These are phyloP conservation scores for Tulasnella sp. DNA, from an alignment of 768 basidiomycete genomes.

Conservation along the genomic window DNA sequence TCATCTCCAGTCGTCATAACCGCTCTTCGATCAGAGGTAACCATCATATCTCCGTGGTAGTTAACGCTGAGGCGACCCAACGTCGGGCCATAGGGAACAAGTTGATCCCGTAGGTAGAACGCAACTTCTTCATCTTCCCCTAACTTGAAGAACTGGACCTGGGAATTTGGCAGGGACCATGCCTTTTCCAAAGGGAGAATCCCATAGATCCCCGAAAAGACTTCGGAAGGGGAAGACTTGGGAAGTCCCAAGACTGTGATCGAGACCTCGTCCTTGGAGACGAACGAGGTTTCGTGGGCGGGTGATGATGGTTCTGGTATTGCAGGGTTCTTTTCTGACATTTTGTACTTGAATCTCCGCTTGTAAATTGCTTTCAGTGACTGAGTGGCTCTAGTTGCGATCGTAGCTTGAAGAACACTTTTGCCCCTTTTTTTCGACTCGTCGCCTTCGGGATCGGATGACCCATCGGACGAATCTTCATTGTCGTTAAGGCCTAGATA, in stretches of 20 bases:
- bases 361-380: slow-evolving; percentile 17
- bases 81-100: background rate
- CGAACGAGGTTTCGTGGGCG: slow-evolving; percentile 18
- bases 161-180: background rate
- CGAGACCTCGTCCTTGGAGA: slow-evolving; percentile 24
- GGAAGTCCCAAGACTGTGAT: slow-evolving; percentile 25
- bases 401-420: background rate
- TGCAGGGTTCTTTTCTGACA: slow-evolving; percentile 19
- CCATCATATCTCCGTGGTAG: background rate
- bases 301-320: slow-evolving; percentile 21
- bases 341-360: slow-evolving; percentile 23
- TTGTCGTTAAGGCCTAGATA: background rate
- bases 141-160: background rate
- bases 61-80: background rate
- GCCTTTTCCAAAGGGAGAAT: background rate
- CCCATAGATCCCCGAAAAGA: background rate
- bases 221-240: slow-evolving; percentile 21
- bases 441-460: background rate
- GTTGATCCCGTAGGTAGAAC: background rate
- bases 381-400: background rate
- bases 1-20: background rate
- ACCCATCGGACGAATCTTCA: background rate
- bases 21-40: background rate
- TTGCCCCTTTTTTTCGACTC: background rate
- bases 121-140: background rate